Percentiles rank a stretch among this genome's conserved stretches.
Conservation (phyloP, 2,329 filamentous ascomycete genomes). For the Coniella lustricola region DNA sequence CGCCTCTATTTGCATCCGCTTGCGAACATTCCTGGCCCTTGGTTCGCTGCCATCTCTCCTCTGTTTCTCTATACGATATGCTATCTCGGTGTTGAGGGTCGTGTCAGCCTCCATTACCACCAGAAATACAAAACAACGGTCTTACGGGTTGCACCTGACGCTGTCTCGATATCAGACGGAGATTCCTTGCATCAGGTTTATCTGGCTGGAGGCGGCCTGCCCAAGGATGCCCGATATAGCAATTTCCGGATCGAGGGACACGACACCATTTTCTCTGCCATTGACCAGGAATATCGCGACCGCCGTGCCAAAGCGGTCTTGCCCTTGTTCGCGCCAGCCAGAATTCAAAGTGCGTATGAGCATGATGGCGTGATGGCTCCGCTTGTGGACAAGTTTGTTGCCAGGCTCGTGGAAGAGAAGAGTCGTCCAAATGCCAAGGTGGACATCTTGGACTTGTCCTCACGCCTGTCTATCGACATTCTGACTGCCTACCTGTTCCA, state of each 20-base stretch:
- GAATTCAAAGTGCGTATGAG: neutral
- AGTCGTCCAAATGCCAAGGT: neutral
- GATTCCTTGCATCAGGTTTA: conserved; percentile 44
- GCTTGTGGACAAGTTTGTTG: neutral
- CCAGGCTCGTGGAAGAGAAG: neutral
- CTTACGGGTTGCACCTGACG: conserved; percentile 30
- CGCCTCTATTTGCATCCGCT: conserved; percentile 15
- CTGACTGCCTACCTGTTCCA: conserved; percentile 3
- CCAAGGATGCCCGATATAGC: conserved; percentile 42
- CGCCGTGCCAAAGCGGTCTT: conserved; percentile 42
- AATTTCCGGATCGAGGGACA: conserved; percentile 50
- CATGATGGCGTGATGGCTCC: neutral
- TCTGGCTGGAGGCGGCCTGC: conserved; percentile 42
- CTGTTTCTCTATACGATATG: conserved; percentile 18
- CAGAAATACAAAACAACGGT: conserved; percentile 15
- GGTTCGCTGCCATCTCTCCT: conserved; percentile 4
- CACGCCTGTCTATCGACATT: conserved; percentile 7
- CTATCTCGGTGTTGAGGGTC: conserved; percentile 18
- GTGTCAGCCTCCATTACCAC: conserved; percentile 14
- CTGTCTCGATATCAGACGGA: conserved; percentile 35
- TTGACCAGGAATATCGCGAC: conserved; percentile 33
- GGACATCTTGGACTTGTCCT: conserved; percentile 7
- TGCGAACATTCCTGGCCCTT: conserved; percentile 9
- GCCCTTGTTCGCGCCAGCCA: conserved; percentile 39
- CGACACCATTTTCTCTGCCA: conserved; percentile 45